phyloP scores from a whole-genome alignment of 2,329 filamentous ascomycete species.

The Cladosporium austrohemisphaericum region DNA sequence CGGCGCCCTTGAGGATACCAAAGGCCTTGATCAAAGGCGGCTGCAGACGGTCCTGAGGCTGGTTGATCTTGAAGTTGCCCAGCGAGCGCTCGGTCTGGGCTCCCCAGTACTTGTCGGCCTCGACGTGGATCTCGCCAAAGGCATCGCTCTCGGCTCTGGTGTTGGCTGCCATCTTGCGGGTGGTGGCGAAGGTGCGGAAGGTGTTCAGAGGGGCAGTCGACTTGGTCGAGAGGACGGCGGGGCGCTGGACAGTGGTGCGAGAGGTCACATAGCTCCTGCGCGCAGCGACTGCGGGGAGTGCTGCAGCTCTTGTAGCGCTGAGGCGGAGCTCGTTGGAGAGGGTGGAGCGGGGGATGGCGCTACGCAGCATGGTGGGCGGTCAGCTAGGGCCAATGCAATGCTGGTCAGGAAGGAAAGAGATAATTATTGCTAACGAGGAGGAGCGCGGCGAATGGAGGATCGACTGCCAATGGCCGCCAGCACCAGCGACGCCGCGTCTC shows the following conservation, averaged over 20 bases:
- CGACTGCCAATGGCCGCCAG: not conserved
- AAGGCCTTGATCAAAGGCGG: slow-evolving; percentile 88
- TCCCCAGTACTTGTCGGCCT: slow-evolving; percentile 94
- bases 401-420: not conserved
- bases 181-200: slow-evolving; percentile 30
- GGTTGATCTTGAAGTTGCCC: slow-evolving; percentile 98
- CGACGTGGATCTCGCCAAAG: slow-evolving; percentile 93
- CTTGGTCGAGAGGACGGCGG: not conserved
- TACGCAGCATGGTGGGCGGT: not conserved
- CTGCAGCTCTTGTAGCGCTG: not conserved
- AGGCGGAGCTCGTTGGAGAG: not conserved
- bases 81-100: slow-evolving; percentile 95
- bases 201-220: not conserved
- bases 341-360: slow-evolving; percentile 4
- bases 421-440: not conserved
- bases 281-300: slow-evolving; percentile 2
- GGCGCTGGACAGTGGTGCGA: not conserved
- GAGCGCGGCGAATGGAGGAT: not conserved
- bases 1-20: slow-evolving; percentile 94
- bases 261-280: not conserved
- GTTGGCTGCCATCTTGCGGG: slow-evolving; percentile 33
- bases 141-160: slow-evolving; percentile 91
- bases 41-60: slow-evolving; percentile 98
- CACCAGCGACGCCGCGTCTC: not conserved
- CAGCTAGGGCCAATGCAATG: no score